Base-by-base conservation (phyloP, 768 basidiomycete species). In the Agrocybe chaxingu region DNA sequence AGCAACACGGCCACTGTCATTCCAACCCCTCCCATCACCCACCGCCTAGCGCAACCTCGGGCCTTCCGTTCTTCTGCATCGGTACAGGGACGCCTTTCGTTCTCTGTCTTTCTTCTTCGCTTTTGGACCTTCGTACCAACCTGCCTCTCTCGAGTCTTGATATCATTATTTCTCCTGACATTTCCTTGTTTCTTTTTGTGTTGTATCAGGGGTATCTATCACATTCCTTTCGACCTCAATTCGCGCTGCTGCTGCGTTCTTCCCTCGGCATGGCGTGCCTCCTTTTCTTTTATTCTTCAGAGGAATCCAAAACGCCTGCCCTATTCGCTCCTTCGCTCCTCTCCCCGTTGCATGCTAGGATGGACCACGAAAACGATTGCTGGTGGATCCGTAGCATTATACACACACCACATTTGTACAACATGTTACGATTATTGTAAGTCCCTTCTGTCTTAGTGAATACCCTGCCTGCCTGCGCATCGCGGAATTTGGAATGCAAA, bases 1-100 rank as follows among this genome's bases (percentile, higher is more conserved):
- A 44, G 69, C 63, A 50, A 64, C 70, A 37, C 74, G 72, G 33
- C 72, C 71, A 6, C 54, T 80, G 30, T 68, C 70, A 29, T 66
- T 66, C 60, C 59, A 72, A 58, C 49, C 61, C 33, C 57, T 62
- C 39, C 48, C 47, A 46, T 58, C 57, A 18, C 53, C 58, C 52
- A 56, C 55, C 51, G 53, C 44, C 47, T 61, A 51, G 50, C 41
- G 44, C 46, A 16, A 16, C 41, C 16, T 45, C 24, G 34, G 36
- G 35, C 38, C 50, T 35, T 47, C 45, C 41, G 40, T 48, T 52
- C 45, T 24, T 50, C 48, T 18, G 29, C 43, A 32, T 53, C 39
- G 40, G 41, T 40, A 36, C 30, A 18, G 53, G 51, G 50, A 38
- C 43, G 44, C 50, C 29, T 48, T 57, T 53, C 55, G 29, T 50